A percentile compares a stretch with the other conserved stretches of the same genome.
phyloP scores from a whole-genome alignment of 1,284 basidiomycete species.

The Tilletia caries region DNA sequence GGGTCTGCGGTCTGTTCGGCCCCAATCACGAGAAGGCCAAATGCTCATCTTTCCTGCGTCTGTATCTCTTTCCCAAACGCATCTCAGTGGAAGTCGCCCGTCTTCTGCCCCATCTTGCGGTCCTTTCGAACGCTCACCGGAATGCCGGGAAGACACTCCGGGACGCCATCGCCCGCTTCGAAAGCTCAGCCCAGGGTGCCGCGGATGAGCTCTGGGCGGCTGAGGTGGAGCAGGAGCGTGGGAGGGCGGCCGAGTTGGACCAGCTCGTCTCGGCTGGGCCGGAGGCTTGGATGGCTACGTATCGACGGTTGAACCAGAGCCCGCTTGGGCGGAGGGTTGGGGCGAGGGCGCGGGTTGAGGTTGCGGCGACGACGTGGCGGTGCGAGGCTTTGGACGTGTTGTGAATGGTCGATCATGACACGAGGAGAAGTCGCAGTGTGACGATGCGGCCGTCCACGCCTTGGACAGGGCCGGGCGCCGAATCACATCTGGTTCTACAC shows the following conservation, averaged over 20 bases:
- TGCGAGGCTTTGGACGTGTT: not conserved
- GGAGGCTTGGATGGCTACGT: constrained; percentile 6
- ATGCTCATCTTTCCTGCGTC: no score
- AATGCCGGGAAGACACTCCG: constrained; percentile 25
- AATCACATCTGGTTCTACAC: no score
- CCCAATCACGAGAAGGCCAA: not conserved
- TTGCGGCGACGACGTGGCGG: not conserved
- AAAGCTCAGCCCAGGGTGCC: constrained; percentile 21
- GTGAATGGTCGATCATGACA: no score
- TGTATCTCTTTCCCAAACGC: not conserved
- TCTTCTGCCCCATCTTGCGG: constrained; percentile 33
- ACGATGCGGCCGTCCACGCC: not conserved
- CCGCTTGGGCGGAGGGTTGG: not conserved
- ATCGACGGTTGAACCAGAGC: not conserved
- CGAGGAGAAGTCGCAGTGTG: not conserved
- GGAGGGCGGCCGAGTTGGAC: not conserved
- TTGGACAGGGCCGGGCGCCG: no score
- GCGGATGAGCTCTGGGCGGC: constrained; percentile 22
- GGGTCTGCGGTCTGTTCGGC: not conserved
- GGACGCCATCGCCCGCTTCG: constrained; percentile 25
- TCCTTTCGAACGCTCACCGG: constrained; percentile 22
- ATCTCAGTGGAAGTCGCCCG: constrained; percentile 20
- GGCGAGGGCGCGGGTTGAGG: not conserved
- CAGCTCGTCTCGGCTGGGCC: not conserved
- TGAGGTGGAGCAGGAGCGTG: not conserved